Percentiles rank a stretch among this genome's conserved stretches.
These are phyloP conservation scores for Ceratobasidium sp. DNA, from an alignment of 1,284 basidiomycete species.

Conservation along the genomic window DNA sequence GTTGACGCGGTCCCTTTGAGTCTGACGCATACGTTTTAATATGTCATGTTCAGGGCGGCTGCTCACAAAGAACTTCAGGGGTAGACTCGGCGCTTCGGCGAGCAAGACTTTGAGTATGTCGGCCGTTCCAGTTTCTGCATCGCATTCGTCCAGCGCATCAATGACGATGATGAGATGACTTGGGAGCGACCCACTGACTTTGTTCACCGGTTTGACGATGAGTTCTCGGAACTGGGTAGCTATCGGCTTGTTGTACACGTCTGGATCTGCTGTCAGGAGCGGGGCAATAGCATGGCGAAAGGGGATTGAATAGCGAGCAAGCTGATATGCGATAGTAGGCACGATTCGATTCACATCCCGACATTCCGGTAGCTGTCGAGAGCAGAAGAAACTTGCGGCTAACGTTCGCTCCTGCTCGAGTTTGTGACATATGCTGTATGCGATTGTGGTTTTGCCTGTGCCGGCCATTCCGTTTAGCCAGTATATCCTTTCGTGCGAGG, in stretches of 20 bases:
- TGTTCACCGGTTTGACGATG: too few relatives aligned
- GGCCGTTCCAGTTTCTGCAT: not conserved
- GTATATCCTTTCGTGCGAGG: not conserved
- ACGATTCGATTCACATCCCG: not conserved
- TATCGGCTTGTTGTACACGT: too few relatives aligned
- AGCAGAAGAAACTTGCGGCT: constrained; percentile 26
- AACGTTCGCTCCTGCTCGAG: not conserved
- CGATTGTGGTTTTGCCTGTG: constrained; percentile 15
- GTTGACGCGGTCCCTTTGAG: not conserved
- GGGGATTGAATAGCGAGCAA: not conserved
- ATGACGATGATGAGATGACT: constrained; percentile 5
- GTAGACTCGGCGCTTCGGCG: not conserved
- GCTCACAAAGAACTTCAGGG: too few relatives aligned
- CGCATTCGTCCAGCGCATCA: constrained; percentile 29
- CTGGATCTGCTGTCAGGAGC: too few relatives aligned
- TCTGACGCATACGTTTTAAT: not conserved
- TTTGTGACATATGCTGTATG: not conserved
- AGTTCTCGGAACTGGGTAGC: too few relatives aligned
- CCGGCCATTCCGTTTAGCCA: constrained; percentile 26
- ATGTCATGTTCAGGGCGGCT: not conserved
- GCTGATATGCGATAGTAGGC: constrained; percentile 12
- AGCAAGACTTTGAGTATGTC: not conserved
- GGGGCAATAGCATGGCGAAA: not conserved
- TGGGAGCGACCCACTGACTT: not conserved
- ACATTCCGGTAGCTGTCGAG: not conserved